A percentile compares a stretch with the other conserved stretches of the same genome.
These are phyloP conservation scores for Mucor indicus DNA, from an alignment of 371 early-diverging fungal species.

Conservation along the genomic window DNA sequence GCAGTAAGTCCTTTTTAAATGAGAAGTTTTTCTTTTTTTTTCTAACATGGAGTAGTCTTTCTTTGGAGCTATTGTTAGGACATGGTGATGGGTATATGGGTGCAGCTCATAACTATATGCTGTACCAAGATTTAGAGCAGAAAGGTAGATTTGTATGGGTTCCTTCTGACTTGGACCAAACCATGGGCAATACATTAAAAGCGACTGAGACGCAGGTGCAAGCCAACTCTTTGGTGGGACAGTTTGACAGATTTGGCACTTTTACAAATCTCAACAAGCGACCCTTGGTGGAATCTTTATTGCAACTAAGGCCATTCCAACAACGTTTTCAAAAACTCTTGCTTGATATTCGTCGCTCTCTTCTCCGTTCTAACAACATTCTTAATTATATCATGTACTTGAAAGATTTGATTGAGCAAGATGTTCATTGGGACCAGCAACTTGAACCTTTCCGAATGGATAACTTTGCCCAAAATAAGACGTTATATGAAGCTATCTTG, in stretches of 20 bases:
- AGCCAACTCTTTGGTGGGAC: background rate
- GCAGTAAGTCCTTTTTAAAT: conserved; percentile 17
- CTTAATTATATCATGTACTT: conserved; percentile 6
- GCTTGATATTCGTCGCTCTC: conserved; percentile 3
- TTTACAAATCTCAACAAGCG: conserved; percentile 6
- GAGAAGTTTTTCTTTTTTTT: background rate
- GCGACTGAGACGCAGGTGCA: background rate
- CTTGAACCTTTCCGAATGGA: conserved; percentile 2
- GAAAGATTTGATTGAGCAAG: conserved; percentile 18
- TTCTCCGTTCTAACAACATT: conserved; percentile 6
- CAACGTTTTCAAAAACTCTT: conserved; percentile 12
- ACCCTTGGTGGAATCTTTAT: conserved; percentile 19
- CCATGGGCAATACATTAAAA: conserved; percentile 31
- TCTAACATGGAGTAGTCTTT: conserved; percentile 11
- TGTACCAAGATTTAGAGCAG: conserved; percentile 27
- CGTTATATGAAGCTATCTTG: conserved; percentile 13
- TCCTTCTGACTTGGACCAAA: conserved; percentile 35
- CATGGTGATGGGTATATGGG: conserved; percentile 38
- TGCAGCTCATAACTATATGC: conserved; percentile 35
- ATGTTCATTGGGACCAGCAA: conserved; percentile 22
- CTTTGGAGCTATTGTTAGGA: conserved; percentile 31
- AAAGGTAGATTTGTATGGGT: conserved; percentile 25
- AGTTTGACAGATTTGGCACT: conserved; percentile 19
- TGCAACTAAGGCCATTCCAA: conserved; percentile 14
- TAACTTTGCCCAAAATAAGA: conserved; percentile 3